Evolutionary conservation across 805 yeast genomes (phyloP).

Genomic region (Zygosaccharomyces rouxii): DNA sequence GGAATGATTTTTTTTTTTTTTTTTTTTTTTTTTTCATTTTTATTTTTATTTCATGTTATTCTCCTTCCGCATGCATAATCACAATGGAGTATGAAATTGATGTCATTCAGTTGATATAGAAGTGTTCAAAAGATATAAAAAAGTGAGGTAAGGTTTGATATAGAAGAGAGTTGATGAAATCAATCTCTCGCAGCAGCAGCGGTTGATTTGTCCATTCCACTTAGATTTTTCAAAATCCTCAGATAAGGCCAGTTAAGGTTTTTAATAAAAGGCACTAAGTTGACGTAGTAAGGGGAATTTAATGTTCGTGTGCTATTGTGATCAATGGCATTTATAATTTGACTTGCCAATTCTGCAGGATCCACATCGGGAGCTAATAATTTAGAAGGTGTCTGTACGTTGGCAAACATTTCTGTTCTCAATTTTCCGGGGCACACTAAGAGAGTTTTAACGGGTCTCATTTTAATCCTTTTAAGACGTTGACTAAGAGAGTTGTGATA

Average conservation of each 20-base stretch:
- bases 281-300: slow-evolving; percentile 71
- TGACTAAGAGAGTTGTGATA: slow-evolving; percentile 76
- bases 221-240: slow-evolving; percentile 39
- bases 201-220: slow-evolving; percentile 57
- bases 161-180: neutral
- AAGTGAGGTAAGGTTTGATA: too few species aligned
- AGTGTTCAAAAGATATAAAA: too few species aligned
- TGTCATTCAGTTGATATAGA: neutral
- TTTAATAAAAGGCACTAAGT: slow-evolving; percentile 65
- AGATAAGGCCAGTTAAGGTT: slow-evolving; percentile 62
- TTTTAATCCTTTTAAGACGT: slow-evolving; percentile 50
- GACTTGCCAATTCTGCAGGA: slow-evolving; percentile 58
- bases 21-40: neutral
- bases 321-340: slow-evolving; percentile 51
- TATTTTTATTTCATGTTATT: neutral
- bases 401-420: slow-evolving; percentile 66
- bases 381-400: slow-evolving; percentile 68
- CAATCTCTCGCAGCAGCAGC: slow-evolving; percentile 3
- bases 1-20: neutral
- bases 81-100: neutral
- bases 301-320: slow-evolving; percentile 65
- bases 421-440: slow-evolving; percentile 87
- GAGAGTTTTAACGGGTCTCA: slow-evolving; percentile 56
- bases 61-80: neutral
- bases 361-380: slow-evolving; percentile 79